Conservation (phyloP, 805 yeast genomes). For the Candida pseudofarinosa region DNA sequence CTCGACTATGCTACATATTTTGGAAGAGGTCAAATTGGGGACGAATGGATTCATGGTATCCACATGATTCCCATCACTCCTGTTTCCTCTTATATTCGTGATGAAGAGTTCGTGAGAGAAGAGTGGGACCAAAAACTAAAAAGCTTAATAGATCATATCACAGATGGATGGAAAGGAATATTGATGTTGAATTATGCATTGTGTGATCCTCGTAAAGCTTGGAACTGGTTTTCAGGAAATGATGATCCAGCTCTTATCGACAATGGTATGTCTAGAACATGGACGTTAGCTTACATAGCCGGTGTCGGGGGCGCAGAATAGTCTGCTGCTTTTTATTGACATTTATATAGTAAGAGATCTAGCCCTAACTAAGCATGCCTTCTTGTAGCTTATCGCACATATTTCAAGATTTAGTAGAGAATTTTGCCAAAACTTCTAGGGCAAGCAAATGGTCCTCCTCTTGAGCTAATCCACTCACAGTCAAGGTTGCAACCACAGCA, state of each 20-base stretch:
- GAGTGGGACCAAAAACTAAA: slow-evolving; percentile 58
- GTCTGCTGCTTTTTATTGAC: neutral
- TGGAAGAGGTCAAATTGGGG: slow-evolving; percentile 53
- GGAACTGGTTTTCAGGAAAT: slow-evolving; percentile 43
- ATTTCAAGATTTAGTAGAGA: neutral
- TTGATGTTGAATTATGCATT: slow-evolving; percentile 73
- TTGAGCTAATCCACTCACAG: slow-evolving; percentile 55
- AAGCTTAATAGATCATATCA: slow-evolving; percentile 43
- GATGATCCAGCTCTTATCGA: slow-evolving; percentile 55
- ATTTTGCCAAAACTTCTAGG: slow-evolving; percentile 21
- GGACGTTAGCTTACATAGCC: slow-evolving; percentile 78
- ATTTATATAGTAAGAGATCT: too few relatives aligned
- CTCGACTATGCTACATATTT: slow-evolving; percentile 72
- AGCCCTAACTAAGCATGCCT: too few relatives aligned
- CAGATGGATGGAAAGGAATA: slow-evolving; percentile 71
- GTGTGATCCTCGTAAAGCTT: slow-evolving; percentile 52
- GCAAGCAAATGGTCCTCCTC: slow-evolving; percentile 53
- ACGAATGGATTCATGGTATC: slow-evolving; percentile 72
- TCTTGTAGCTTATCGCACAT: too few relatives aligned
- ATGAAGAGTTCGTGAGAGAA: slow-evolving; percentile 50
- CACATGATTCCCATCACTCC: slow-evolving; percentile 76
- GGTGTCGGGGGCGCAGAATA: slow-evolving; percentile 34
- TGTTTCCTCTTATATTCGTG: slow-evolving; percentile 56
- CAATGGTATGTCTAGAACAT: slow-evolving; percentile 80
- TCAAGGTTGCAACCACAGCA: slow-evolving; percentile 43